phyloP scores from a whole-genome alignment of 140 eudicot species.

The Bidens hawaiensis region DNA sequence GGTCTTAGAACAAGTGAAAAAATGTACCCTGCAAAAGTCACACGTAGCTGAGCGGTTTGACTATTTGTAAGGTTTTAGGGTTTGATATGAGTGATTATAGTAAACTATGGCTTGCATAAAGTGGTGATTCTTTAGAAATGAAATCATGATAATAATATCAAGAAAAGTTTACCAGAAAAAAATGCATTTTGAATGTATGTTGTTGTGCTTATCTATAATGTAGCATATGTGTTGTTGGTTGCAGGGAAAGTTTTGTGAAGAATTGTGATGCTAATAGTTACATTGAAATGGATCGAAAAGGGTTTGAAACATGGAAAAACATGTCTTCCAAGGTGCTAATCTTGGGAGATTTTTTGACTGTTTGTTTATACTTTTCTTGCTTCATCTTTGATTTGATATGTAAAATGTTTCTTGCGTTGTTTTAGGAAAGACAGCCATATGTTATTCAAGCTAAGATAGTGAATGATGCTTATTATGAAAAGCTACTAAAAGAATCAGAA shows the following conservation, averaged over 20 bases:
- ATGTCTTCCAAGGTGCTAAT: slow-evolving; percentile 42
- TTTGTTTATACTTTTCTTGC: not conserved
- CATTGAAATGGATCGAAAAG: slow-evolving; percentile 44
- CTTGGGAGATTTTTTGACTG: not conserved
- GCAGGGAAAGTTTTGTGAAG: slow-evolving; percentile 60
- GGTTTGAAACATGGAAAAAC: slow-evolving; percentile 53
- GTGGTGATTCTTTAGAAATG: no score
- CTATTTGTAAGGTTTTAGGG: no score
- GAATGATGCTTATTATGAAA: slow-evolving; percentile 33
- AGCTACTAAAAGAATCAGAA: slow-evolving; percentile 41
- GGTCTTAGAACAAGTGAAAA: no score
- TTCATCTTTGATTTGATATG: not conserved
- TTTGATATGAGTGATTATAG: no score
- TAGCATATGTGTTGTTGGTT: slow-evolving; percentile 14
- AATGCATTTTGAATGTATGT: not conserved
- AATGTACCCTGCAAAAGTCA: no score
- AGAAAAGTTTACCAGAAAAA: no score
- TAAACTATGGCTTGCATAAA: no score
- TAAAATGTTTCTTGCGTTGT: not conserved
- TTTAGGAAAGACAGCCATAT: slow-evolving; percentile 50
- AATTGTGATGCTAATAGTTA: slow-evolving; percentile 24
- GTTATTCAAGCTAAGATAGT: slow-evolving; percentile 37
- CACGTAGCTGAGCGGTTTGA: no score
- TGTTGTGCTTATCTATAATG: not conserved
- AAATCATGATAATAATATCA: no score